Percentiles rank a stretch among this genome's conserved stretches.
phyloP scores from a whole-genome alignment of 495 filamentous ascomycete species.

The Neurospora tetraspora region DNA sequence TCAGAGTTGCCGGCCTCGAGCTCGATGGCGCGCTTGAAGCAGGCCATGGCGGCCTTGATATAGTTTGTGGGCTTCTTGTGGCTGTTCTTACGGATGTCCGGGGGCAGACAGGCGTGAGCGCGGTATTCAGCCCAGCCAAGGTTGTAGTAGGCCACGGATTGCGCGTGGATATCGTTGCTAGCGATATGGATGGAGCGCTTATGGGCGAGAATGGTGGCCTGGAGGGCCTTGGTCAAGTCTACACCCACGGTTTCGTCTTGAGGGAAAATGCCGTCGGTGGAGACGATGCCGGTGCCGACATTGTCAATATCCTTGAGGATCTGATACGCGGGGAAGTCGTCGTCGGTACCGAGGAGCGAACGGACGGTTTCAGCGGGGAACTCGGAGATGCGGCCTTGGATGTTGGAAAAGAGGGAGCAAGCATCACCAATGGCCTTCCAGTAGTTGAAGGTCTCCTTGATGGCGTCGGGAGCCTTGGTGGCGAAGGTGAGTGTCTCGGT shows the following conservation, averaged over 20 bases:
- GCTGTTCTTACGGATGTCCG: slow-evolving; percentile 32
- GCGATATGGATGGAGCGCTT: slow-evolving; percentile 74
- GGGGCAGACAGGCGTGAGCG: slow-evolving; percentile 54
- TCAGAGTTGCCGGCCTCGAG: slow-evolving; percentile 90
- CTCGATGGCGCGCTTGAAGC: slow-evolving; percentile 96
- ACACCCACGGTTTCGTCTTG: slow-evolving; percentile 38
- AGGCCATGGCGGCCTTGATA: slow-evolving; percentile 72
- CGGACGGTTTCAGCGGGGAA: slow-evolving; percentile 48
- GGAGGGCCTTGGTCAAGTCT: slow-evolving; percentile 41
- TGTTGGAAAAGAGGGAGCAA: slow-evolving; percentile 68
- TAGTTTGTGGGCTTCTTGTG: slow-evolving; percentile 49
- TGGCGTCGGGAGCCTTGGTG: slow-evolving; percentile 19
- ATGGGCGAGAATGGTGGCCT: slow-evolving; percentile 69
- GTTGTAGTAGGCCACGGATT: slow-evolving; percentile 94
- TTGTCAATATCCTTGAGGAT: slow-evolving; percentile 61
- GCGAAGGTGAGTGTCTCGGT: slow-evolving; percentile 28
- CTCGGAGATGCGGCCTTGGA: slow-evolving; percentile 51
- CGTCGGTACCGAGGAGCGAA: slow-evolving; percentile 43
- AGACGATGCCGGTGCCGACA: slow-evolving; percentile 44
- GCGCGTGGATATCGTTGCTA: slow-evolving; percentile 71
- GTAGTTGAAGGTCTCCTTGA: slow-evolving; percentile 72
- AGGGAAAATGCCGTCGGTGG: slow-evolving; percentile 29
- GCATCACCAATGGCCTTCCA: slow-evolving; percentile 94
- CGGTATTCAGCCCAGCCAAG: slow-evolving; percentile 87
- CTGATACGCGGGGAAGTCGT: slow-evolving; percentile 46